Conservation (phyloP, 192 early-diverging fungal species). For the Podila horticola region DNA sequence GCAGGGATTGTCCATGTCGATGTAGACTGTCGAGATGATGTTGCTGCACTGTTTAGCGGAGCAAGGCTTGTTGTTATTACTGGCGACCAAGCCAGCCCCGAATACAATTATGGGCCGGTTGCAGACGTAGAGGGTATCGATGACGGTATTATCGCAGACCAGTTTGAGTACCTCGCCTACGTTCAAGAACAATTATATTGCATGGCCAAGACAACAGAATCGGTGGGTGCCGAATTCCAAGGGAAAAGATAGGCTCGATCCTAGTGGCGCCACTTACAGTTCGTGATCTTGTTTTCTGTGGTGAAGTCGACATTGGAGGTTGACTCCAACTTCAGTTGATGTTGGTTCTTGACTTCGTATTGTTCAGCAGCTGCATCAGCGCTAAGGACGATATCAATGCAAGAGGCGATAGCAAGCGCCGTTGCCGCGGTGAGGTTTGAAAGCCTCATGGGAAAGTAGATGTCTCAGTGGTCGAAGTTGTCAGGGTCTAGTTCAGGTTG, state of each 20-base stretch:
- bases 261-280: neutral
- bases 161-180: constrained; percentile 10
- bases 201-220: neutral
- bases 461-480: neutral
- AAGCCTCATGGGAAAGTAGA: constrained; percentile 3
- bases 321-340: neutral
- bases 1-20: constrained; percentile 6
- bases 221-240: neutral
- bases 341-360: neutral
- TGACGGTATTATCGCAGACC: neutral
- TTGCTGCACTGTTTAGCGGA: neutral
- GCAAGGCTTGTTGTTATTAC: neutral
- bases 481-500: neutral
- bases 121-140: neutral
- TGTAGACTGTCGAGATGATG: neutral
- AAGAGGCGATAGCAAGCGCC: constrained; percentile 4
- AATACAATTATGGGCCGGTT: constrained; percentile 4
- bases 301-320: neutral
- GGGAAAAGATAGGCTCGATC: neutral
- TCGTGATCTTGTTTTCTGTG: constrained; percentile 5
- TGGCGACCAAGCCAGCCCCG: neutral
- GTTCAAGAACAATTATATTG: neutral
- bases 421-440: constrained; percentile 10
- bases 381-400: constrained; percentile 2
- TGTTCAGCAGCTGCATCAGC: neutral